Base-by-base conservation (phyloP, 352 stramenopile genomes). In the Phytophthora ramorum region DNA sequence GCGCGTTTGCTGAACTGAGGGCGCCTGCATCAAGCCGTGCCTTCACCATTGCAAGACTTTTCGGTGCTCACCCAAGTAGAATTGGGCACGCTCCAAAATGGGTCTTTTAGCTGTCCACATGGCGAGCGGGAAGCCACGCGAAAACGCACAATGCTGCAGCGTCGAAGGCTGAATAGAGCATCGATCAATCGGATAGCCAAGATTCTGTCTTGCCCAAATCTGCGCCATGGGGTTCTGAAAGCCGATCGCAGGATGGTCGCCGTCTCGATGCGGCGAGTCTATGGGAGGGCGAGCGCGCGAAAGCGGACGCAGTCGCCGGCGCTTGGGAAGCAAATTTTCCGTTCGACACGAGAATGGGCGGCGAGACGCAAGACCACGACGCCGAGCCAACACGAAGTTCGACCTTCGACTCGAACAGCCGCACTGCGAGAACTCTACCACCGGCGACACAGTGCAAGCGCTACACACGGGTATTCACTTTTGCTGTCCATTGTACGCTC, bases 201-300 rank as follows among this genome's bases (percentile, higher is more conserved):
- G 26, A 32, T 24, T 24, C 3, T 24, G 22, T 24, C 22, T 24
- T 24, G 22, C 22, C 26, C 26, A 54, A 61, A 46, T 26, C 48
- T 32, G 12, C 28, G 38, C 47, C 16, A 41, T 34, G 20, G 44
- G 19, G 59, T 30, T 56, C 59, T 14, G 8, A 24, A 61, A 35
- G 8, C 59, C 51, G 30, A 69, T 69, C 60, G 44, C 28, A 40
- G 28, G 60, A 69, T 69, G 28, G 16, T 61, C 37, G 46, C 13
- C 0, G 46, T 37, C 26, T 58, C 41, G 51, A 52, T 35, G 24
- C 50, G 59, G 34, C 34, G 41, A 56, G 32, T 47, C 34, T 68
- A 68, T 68, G 51, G 43, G 34, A 30, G 2, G 34, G 50, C 41
- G 41, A 46, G 19, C 38, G 40, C 47, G 51, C 51, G 51, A 59